Base-by-base conservation (phyloP, 2,329 filamentous ascomycete species). In the Diaporthe australafricana region DNA sequence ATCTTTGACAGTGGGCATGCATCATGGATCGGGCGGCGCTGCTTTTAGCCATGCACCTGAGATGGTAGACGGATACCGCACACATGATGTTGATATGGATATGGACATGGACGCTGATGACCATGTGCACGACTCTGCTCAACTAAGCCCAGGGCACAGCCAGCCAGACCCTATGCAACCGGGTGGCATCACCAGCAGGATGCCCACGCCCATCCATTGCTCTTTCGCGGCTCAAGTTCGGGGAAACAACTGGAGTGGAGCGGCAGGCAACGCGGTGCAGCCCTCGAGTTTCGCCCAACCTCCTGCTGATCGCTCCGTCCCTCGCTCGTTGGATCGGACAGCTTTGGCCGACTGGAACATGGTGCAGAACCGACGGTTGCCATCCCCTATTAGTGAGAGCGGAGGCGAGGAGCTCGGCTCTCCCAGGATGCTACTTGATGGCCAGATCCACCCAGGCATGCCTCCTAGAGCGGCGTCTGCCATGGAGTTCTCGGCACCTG, bases 151-250 rank as follows among this genome's bases (percentile, higher is more conserved):
- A 0, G 79, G 77, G 4, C 72, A 78, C 5, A 77, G 77, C 20
- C 82, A 82, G 32, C 78, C 78, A 5, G 80, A 83, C 42, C 75
- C 75, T 11, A 60, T 77, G 38, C 78, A 76, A 11, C 70, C 79
- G 3, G 70, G 70, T n/a, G 81, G 77, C 70, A 76, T 81, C 56
- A 82, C 82, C 25, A 83, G 84, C 71, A 87, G 88, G 60, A 86
- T 90, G 79, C 88, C 88, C 2, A 90, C 89, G 2, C 88, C 88
- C 2, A 89, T 90, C n/a, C 86, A 90, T 74, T 86, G 87, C 72
- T 88, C 81, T 65, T 90, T 90, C 76, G 86, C 87, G 1, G 84
- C 85, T 2, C 87, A 90, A 76, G 82, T 89, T 30, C 84, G 86
- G 70, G 87, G 87, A n/a, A 85, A 85, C 74, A 85, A 84, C 75